Evolutionary conservation across 306 rosid genomes (phyloP).

Genomic region (Echinosophora koreensis): DNA sequence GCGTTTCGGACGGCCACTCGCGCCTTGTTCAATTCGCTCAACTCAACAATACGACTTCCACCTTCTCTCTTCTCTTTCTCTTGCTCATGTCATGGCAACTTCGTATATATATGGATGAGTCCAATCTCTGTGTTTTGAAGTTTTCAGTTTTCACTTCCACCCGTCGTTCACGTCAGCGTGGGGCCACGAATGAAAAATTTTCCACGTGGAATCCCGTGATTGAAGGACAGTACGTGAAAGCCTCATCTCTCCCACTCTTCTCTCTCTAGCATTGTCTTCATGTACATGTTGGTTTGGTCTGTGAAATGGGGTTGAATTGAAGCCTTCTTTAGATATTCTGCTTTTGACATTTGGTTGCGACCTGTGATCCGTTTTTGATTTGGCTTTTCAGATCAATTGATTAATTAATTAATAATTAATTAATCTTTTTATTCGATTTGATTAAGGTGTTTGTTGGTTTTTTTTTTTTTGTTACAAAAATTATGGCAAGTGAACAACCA

Average conservation of each 20-base stretch:
- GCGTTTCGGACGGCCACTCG: conserved; percentile 48
- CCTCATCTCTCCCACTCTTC: conserved; percentile 55
- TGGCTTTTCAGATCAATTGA: background rate
- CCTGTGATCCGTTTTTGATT: background rate
- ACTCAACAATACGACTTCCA: conserved; percentile 16
- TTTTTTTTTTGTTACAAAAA: too few relatives aligned
- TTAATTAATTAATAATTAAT: background rate
- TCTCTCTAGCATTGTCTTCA: background rate
- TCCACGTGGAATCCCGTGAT: conserved; percentile 76
- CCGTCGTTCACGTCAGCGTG: conserved; percentile 68
- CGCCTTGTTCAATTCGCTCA: conserved; percentile 27
- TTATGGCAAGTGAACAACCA: too few relatives aligned
- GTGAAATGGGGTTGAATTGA: background rate
- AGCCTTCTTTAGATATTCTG: conserved; percentile 7
- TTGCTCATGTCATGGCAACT: background rate
- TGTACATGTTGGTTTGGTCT: conserved; percentile 22
- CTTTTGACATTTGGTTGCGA: conserved; percentile 41
- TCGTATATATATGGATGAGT: background rate
- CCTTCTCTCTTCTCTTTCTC: conserved; percentile 38
- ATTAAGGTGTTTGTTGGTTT: background rate
- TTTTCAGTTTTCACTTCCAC: conserved; percentile 6
- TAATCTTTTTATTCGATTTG: background rate
- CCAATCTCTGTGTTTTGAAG: conserved; percentile 31
- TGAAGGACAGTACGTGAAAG: conserved; percentile 64
- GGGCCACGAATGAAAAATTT: conserved; percentile 56